Conservation (phyloP, 495 filamentous ascomycete species). For the Evernia prunastri region DNA sequence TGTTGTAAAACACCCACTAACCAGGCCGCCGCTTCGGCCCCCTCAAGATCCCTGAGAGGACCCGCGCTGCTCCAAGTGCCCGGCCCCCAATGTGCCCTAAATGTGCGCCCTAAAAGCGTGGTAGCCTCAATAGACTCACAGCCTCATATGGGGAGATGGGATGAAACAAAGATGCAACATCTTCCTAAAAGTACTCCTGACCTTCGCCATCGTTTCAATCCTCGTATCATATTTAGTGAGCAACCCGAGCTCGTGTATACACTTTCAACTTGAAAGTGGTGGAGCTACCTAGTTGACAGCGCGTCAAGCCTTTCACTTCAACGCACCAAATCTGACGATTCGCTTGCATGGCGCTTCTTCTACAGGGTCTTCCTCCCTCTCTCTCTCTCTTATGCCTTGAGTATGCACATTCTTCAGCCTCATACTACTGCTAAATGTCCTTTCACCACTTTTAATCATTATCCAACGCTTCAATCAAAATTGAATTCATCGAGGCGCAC, state of each 20-base stretch:
- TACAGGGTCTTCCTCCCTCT: no score
- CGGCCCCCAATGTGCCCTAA: no score
- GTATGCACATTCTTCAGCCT: no score
- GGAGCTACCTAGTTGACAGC: no score
- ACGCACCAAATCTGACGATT: background rate
- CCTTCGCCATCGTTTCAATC: constrained; percentile 13
- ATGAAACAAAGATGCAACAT: constrained; percentile 18
- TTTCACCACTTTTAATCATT: background rate
- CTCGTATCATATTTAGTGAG: background rate
- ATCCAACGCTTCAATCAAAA: background rate
- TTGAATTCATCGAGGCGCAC: background rate
- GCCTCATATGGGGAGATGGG: no score
- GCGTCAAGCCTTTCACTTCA: no score
- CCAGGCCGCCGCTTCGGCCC: constrained; percentile 2
- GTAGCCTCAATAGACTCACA: background rate
- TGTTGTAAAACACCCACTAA: no score
- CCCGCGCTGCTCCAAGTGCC: background rate
- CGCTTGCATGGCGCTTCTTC: constrained; percentile 17
- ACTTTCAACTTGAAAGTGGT: no score
- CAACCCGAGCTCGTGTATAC: background rate
- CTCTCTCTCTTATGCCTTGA: no score
- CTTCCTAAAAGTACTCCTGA: background rate
- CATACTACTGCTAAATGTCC: background rate
- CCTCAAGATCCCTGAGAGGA: background rate
- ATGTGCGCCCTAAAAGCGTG: no score